Base-by-base conservation (phyloP, 176 grass and related monocot species). In the Aegilops bicornis region DNA sequence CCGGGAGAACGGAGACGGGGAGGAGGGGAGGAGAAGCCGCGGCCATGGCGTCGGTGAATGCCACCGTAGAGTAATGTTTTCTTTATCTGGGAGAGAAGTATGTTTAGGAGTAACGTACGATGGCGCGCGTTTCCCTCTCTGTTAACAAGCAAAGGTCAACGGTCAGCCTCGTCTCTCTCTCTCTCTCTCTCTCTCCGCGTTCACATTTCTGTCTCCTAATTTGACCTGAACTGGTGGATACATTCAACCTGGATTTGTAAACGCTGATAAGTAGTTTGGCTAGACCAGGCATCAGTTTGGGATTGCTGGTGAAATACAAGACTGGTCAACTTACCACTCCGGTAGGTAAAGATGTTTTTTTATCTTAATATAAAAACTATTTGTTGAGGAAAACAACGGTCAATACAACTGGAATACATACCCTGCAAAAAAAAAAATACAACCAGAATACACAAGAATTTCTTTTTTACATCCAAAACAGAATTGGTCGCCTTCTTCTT, bases 21-120 rank as follows among this genome's bases (percentile, higher is more conserved):
- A 81, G 71, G 31, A 79, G 80, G 11, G 74, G 43, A 40, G 88
- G 88, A 2, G 82, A 83, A 73, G 8, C 52, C n/a, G 37, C 58
- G 56, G 82, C 82, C 82, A 74, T 84, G 56, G 58, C 42, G 37
- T 27, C 14, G 36, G 22, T 50, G 7, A 25, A 75, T 43, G 16
- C 43, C 43, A 42, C n/a, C 71, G 27, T 24, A 48, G 54, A 20
- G 2, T 7, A 58, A 58, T 58, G 54, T 58, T 58, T 58, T 58
- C 1, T 56, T 56, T 56, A 20, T 58, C 54, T 3, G 72, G 5
- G 36, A 16, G 7, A 16, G 42, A 50, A 30, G 14, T 20, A 76
- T 52, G 43, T 52, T 31, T 76, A 31, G 15, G 40, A 50, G 54
- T 0, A 3, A 76, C 1, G 73, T 11, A 75, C 42, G 72, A 75